Evolutionary conservation across 805 yeast species (phyloP).

Genomic region (Cyberlindnera maclurae): DNA sequence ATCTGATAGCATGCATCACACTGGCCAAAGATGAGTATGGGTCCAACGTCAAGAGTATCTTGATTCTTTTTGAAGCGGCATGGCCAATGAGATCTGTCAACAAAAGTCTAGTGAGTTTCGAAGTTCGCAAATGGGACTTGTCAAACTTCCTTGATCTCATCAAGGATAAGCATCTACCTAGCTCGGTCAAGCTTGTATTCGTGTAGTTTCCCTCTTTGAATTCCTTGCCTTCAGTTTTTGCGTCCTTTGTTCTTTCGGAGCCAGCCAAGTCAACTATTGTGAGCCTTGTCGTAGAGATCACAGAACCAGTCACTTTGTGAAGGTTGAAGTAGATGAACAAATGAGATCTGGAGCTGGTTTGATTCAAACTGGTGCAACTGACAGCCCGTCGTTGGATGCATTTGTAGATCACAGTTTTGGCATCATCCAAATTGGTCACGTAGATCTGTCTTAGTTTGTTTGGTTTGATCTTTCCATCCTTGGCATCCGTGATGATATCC

Average conservation of each 20-base stretch:
- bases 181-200: constrained; percentile 41
- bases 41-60: constrained; percentile 21
- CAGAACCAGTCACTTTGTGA: constrained; percentile 22
- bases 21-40: constrained; percentile 19
- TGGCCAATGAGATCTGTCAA: constrained; percentile 33
- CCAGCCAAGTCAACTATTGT: constrained; percentile 49
- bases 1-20: constrained; percentile 21
- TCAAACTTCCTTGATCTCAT: constrained; percentile 32
- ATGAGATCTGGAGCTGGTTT: constrained; percentile 43
- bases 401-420: constrained; percentile 30
- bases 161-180: constrained; percentile 41
- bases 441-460: constrained; percentile 33
- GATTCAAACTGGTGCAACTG: constrained; percentile 37
- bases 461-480: constrained; percentile 39
- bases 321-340: constrained; percentile 41
- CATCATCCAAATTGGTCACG: constrained; percentile 31
- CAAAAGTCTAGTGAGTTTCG: constrained; percentile 42
- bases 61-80: constrained; percentile 17
- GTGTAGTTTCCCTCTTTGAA: constrained; percentile 42
- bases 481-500: constrained; percentile 36
- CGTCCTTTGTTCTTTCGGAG: constrained; percentile 40
- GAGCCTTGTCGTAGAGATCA: constrained; percentile 29
- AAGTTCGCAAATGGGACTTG: constrained; percentile 38
- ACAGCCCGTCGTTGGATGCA: constrained; percentile 36
- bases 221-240: constrained; percentile 38